These are phyloP conservation scores for Choiromyces venosus DNA, from an alignment of 495 filamentous ascomycete species.

Conservation along the genomic window DNA sequence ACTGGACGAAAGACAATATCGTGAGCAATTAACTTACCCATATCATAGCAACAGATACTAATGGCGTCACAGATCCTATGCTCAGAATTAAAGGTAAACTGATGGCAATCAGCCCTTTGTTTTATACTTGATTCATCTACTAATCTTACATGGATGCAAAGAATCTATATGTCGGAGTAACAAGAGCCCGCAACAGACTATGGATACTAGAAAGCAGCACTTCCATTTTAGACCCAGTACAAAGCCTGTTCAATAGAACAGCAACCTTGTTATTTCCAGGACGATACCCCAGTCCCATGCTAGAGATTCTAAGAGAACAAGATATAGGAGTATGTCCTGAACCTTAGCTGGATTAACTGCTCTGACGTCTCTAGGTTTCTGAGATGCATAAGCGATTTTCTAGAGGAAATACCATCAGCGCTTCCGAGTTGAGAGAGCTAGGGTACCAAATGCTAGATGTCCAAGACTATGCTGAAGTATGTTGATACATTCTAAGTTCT, in stretches of 20 bases:
- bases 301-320: conserved; percentile 10
- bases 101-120: neutral
- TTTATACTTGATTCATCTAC: neutral
- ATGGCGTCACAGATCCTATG: conserved; percentile 10
- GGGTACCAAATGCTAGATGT: conserved; percentile 28
- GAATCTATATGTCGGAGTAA: conserved; percentile 26
- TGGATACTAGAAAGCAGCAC: conserved; percentile 25
- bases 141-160: neutral
- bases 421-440: conserved; percentile 23
- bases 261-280: neutral
- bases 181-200: conserved; percentile 18
- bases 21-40: neutral
- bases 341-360: neutral
- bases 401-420: conserved; percentile 11
- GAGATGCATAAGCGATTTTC: neutral
- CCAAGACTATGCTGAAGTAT: conserved; percentile 22
- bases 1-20: conserved; percentile 10
- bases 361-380: conserved; percentile 11
- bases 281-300: conserved; percentile 12
- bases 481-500: neutral
- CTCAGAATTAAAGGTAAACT: conserved; percentile 27
- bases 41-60: neutral
- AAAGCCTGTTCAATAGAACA: conserved; percentile 10
- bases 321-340: neutral
- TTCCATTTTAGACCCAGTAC: neutral